phyloP scores from a whole-genome alignment of 139 green algal genomes.

The Closterium sp. region DNA sequence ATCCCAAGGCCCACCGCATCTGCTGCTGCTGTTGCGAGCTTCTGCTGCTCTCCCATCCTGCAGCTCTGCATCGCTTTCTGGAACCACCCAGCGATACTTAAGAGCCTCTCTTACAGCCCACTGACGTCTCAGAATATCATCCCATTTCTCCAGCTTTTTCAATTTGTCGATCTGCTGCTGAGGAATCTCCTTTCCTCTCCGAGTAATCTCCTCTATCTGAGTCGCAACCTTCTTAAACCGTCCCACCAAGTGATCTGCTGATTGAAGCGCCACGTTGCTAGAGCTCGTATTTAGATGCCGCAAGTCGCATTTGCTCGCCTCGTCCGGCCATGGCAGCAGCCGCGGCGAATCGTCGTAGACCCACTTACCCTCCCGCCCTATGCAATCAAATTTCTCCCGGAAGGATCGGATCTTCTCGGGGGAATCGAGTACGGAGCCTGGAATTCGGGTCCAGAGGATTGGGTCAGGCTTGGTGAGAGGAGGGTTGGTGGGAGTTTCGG shows the following conservation, averaged over 20 bases:
- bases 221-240: neutral
- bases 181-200: neutral
- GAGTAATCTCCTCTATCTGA: neutral
- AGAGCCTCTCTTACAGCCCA: too few relatives aligned
- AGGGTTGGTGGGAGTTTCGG: neutral
- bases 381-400: neutral
- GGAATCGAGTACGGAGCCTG: neutral
- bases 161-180: neutral
- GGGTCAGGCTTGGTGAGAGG: neutral
- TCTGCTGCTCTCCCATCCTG: too few relatives aligned
- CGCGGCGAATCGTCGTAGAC: neutral
- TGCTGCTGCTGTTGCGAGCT: neutral
- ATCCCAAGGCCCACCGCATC: neutral
- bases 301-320: neutral
- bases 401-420: neutral
- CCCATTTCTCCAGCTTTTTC: neutral
- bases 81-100: too few relatives aligned
- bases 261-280: neutral
- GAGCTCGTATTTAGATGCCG: neutral
- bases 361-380: neutral
- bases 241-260: neutral
- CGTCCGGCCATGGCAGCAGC: neutral
- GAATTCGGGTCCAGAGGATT: neutral
- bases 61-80: too few relatives aligned
- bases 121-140: too few relatives aligned